Base-by-base conservation (phyloP, 2,329 filamentous ascomycete genomes). In the Ophiosphaerella korrae region DNA sequence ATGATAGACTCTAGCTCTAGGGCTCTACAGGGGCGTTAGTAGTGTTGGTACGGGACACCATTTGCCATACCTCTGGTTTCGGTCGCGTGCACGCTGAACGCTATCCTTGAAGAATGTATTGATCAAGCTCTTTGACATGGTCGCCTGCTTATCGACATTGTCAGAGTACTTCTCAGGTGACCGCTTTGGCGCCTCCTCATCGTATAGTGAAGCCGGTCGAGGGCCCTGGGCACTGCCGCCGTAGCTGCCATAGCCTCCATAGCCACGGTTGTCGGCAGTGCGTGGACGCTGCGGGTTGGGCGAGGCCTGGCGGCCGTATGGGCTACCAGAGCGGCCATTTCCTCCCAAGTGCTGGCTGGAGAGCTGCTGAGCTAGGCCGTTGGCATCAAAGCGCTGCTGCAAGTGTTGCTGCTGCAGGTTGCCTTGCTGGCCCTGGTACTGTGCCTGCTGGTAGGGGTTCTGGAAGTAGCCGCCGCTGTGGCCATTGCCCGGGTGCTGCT, bases 101-200 rank as follows among this genome's bases (percentile, higher is more conserved):
- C 93, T 97, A 76, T 99, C 93, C 77, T 96, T 95, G 85, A 97
- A 99, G 80, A 97, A 97, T 64, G 85, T 82, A 67, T 84, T 84
- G 57, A 88, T 84, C 60, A 87, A 74, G 62, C 85, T 82, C 67
- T 86, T 85, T 40, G 85, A 84, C 46, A 85, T 81, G 69, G 85
- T 86, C 26, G 84, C 82, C 66, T 84, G 79, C 70, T 94, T 92
- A 49, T 88, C 86, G 34, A 95, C 89, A 68, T 89, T 90, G 69
- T 95, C 90, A 3, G 92, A 90, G 76, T 93, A 96, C 63, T 91
- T 86, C 70, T 95, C 91, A 1, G 92, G 88, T 41, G 89, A 88
- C 59, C 85, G 83, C 64, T 89, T 83, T 58, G 96, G 92, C 46
- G 92, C 88, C 64, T 87, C 83, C 45, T 84, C 84, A 53, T 88